Evolutionary conservation across 371 early-diverging fungal species (phyloP).

Genomic region (Phascolomyces articulosus): DNA sequence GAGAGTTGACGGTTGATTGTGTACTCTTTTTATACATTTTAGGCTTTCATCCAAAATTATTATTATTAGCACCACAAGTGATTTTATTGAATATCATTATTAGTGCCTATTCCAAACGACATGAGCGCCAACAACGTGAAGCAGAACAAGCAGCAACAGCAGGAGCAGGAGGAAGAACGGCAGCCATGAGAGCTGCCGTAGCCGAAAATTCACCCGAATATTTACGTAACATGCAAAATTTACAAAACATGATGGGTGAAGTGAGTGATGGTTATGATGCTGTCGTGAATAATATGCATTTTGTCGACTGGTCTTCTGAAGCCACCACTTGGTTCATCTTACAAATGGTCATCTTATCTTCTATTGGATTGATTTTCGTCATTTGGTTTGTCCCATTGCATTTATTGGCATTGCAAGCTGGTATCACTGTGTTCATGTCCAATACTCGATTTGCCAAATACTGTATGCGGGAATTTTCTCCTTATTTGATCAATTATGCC

Average conservation of each 20-base stretch:
- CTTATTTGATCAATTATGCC: slow-evolving; percentile 24
- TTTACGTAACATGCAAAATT: slow-evolving; percentile 40
- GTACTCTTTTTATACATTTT: background rate
- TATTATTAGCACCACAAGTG: slow-evolving; percentile 39
- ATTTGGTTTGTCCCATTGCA: slow-evolving; percentile 39
- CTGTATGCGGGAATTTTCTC: slow-evolving; percentile 34
- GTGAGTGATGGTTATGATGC: slow-evolving; percentile 42
- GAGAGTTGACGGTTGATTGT: background rate
- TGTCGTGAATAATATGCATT: slow-evolving; percentile 25
- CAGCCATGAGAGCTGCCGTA: too few species aligned
- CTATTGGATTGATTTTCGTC: slow-evolving; percentile 16
- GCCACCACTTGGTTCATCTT: slow-evolving; percentile 35
- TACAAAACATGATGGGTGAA: slow-evolving; percentile 58
- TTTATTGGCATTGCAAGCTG: slow-evolving; percentile 26
- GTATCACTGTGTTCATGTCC: slow-evolving; percentile 32
- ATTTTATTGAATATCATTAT: slow-evolving; percentile 18
- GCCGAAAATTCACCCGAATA: slow-evolving; percentile 52
- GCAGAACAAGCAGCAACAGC: background rate
- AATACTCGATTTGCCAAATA: slow-evolving; percentile 48
- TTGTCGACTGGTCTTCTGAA: slow-evolving; percentile 45
- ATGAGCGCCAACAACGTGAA: background rate
- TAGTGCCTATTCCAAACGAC: slow-evolving; percentile 12
- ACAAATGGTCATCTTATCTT: slow-evolving; percentile 28
- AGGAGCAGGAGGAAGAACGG: background rate
- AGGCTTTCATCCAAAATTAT: slow-evolving; percentile 43